These are phyloP conservation scores for Metschnikowia chrysomelidarum DNA, from an alignment of 805 yeast genomes.

Conservation along the genomic window DNA sequence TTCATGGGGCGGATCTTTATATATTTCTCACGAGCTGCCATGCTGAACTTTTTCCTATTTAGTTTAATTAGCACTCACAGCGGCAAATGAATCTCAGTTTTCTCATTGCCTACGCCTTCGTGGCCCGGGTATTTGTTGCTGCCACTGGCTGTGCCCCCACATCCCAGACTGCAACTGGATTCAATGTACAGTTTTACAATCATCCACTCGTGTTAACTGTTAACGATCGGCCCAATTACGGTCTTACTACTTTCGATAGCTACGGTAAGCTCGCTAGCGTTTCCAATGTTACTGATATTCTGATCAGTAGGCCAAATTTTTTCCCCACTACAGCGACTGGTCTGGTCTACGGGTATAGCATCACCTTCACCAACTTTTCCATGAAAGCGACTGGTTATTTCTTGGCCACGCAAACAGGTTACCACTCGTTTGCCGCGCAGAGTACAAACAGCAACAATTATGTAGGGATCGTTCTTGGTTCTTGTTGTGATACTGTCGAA, in stretches of 20 bases:
- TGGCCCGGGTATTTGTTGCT: too few species aligned
- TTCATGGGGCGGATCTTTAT: too few species aligned
- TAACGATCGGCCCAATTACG: constrained; percentile 5
- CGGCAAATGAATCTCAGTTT: too few species aligned
- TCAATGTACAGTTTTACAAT: constrained; percentile 9
- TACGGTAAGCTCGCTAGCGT: constrained; percentile 1
- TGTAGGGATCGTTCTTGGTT: constrained; percentile 9
- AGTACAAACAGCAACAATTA: constrained; percentile 15
- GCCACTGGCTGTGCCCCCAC: background rate
- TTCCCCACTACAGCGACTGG: background rate
- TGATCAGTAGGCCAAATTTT: too few species aligned
- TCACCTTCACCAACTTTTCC: constrained; percentile 7
- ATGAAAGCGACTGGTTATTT: constrained; percentile 11
- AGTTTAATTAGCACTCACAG: too few species aligned
- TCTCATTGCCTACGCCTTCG: too few species aligned
- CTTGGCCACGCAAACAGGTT: constrained; percentile 7
- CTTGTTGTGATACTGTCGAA: constrained; percentile 10
- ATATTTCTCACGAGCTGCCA: too few species aligned
- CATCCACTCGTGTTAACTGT: constrained; percentile 2
- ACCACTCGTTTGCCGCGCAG: constrained; percentile 8
- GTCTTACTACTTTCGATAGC: constrained; percentile 4
- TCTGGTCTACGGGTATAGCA: constrained; percentile 2
- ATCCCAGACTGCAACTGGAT: constrained; percentile 1
- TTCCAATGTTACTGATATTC: constrained; percentile 4
- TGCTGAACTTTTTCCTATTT: too few species aligned